Base-by-base conservation (phyloP, 352 stramenopile species). In the Phytophthora tubulina region DNA sequence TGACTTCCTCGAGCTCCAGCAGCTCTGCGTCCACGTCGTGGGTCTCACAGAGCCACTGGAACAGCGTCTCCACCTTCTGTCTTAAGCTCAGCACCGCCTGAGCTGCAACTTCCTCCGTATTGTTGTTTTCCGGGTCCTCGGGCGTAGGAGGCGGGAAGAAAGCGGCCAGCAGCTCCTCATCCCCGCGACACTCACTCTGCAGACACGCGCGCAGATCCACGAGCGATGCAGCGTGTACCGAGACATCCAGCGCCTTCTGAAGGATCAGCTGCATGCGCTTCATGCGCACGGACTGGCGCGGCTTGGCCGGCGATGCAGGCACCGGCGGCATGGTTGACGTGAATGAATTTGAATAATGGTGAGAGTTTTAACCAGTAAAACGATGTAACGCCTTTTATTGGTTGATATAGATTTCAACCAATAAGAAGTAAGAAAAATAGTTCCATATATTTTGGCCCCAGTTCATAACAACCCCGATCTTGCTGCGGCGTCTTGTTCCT, bases 171-270 rank as follows among this genome's bases (percentile, higher is more conserved):
- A 92, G 70, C 49, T 86, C 82, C 30, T 81, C 75, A 35, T 90
- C 79, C 5, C 75, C 80, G 36, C 66, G 59, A 58, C 81, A 91
- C 38, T 86, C 81, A 33, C 63, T 76, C 70, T 91, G 81, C 33
- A 91, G 75, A 61, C 76, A 82, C 57, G 68, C 72, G 14, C 76
- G 78, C n/a, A 92, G 52, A 45, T 86, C 73, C 33, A 84, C 76
- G 31, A 78, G 57, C 17, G 80, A 85, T 11, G 82, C 82, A 27
- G 63, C 58, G 46, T 86, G 81, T 27, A 91, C 75, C 21, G 82
- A 87, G 30, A 89, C 79, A 45, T 91, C 80, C 49, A 92, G 72
- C 48, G 85, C 85, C 70, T 91, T 92, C 70, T 87, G 79, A 0
- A 91, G 73, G 36, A 86, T 89, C 64, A 86, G 50, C 58, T 81